phyloP scores from a whole-genome alignment of 768 basidiomycete species.

The Postia placenta region DNA sequence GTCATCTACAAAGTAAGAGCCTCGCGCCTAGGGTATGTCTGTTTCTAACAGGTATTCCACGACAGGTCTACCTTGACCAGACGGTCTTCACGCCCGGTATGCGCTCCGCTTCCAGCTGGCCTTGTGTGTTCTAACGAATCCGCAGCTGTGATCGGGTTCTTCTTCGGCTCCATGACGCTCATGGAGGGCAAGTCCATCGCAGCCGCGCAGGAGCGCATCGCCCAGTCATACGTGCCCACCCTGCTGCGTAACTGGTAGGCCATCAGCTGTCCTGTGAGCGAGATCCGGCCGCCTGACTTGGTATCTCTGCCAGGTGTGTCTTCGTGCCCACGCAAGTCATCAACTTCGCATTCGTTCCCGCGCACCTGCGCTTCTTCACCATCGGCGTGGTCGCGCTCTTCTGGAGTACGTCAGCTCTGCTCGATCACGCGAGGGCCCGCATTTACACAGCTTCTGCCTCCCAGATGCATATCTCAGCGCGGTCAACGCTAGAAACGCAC shows the following conservation, averaged over 20 bases:
- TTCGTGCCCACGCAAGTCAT: slow-evolving; percentile 72
- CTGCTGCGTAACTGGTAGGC: slow-evolving; percentile 70
- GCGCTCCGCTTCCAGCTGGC: slow-evolving; percentile 7
- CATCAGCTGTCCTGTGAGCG: not conserved
- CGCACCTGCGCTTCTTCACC: slow-evolving; percentile 67
- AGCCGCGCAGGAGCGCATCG: slow-evolving; percentile 44
- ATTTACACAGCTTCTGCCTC: not conserved
- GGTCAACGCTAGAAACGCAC: slow-evolving; percentile 19
- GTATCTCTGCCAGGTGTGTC: slow-evolving; percentile 45
- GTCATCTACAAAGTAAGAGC: slow-evolving; percentile 54
- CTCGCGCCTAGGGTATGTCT: too few species aligned
- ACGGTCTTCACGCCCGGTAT: slow-evolving; percentile 65
- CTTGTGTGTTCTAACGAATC: not conserved
- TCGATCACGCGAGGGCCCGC: not conserved
- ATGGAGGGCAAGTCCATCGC: slow-evolving; percentile 65
- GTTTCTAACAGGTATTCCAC: too few species aligned
- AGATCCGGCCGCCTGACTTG: not conserved
- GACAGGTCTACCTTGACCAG: slow-evolving; percentile 79
- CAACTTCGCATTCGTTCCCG: slow-evolving; percentile 75
- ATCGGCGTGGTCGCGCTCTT: slow-evolving; percentile 75
- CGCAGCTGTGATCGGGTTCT: slow-evolving; percentile 40
- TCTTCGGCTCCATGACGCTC: slow-evolving; percentile 73
- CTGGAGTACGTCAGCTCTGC: slow-evolving; percentile 56
- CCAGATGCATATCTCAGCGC: slow-evolving; percentile 27
- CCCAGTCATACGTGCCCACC: slow-evolving; percentile 65